Conservation (phyloP, 1,139 yeast species). For the Geotrichum restrictum region DNA sequence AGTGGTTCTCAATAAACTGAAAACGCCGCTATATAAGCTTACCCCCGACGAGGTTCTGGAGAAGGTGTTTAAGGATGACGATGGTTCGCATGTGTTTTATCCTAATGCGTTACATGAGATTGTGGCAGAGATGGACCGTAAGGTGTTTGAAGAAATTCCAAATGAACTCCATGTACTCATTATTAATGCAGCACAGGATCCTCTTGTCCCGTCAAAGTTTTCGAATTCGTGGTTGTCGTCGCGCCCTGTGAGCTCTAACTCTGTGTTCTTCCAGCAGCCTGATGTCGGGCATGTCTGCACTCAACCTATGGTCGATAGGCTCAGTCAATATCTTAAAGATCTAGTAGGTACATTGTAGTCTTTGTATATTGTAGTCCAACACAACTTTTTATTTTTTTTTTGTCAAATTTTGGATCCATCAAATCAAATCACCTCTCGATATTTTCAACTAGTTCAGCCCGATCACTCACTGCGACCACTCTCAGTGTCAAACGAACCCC, state of each 20-base stretch:
- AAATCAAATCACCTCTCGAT: no score
- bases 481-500: no score
- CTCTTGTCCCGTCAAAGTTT: conserved; percentile 20
- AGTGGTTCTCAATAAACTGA: not conserved
- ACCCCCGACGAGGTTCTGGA: conserved; percentile 1
- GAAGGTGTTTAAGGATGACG: not conserved
- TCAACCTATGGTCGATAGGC: conserved; percentile 14
- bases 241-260: not conserved
- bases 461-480: no score
- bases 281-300: conserved; percentile 20
- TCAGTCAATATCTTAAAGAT: conserved; percentile 1
- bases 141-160: conserved; percentile 3
- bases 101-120: conserved; percentile 16
- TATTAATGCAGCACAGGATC: conserved; percentile 17
- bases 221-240: conserved; percentile 8
- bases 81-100: conserved; percentile 6
- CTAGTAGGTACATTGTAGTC: conserved; percentile 12
- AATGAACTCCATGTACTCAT: conserved; percentile 3
- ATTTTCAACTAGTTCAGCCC: no score
- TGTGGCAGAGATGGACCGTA: conserved; percentile 13
- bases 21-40: conserved; percentile 5
- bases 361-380: not conserved
- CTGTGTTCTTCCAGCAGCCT: conserved; percentile 6
- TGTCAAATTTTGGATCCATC: not conserved
- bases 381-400: conserved; percentile 1